phyloP scores from a whole-genome alignment of 306 rosid genomes.

The Pyrus communis region DNA sequence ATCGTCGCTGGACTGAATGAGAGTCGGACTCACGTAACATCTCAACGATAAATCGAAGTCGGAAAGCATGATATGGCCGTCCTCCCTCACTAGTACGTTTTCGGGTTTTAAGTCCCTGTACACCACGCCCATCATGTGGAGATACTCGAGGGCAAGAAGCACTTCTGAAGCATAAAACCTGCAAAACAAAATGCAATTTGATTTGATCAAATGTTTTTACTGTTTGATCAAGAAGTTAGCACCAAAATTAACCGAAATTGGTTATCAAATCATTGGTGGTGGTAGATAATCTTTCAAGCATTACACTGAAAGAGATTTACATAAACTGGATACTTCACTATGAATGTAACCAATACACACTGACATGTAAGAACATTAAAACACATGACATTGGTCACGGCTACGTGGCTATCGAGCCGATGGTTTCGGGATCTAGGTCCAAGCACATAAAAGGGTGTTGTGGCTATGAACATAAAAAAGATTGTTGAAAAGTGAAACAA shows the following conservation, averaged over 20 bases:
- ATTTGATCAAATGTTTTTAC: background rate
- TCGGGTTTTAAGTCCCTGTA: constrained; percentile 57
- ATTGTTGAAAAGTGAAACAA: background rate
- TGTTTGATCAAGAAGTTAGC: no score
- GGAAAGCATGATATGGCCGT: constrained; percentile 60
- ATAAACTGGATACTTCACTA: background rate
- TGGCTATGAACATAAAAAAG: background rate
- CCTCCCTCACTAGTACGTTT: constrained; percentile 52
- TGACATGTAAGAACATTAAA: background rate
- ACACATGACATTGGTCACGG: no score
- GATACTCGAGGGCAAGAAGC: constrained; percentile 50
- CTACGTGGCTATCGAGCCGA: background rate
- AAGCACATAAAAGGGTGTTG: background rate
- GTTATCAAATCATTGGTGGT: no score
- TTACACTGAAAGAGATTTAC: no score
- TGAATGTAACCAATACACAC: background rate
- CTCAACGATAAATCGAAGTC: constrained; percentile 51
- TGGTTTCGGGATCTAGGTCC: background rate
- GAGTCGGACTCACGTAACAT: constrained; percentile 52
- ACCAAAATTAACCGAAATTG: no score
- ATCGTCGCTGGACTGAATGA: constrained; percentile 34
- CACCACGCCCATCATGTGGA: constrained; percentile 71
- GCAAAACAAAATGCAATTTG: background rate
- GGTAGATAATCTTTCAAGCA: no score
- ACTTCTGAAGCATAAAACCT: constrained; percentile 60